phyloP scores from a whole-genome alignment of 768 basidiomycete species.

The Boletus rubescentipes region DNA sequence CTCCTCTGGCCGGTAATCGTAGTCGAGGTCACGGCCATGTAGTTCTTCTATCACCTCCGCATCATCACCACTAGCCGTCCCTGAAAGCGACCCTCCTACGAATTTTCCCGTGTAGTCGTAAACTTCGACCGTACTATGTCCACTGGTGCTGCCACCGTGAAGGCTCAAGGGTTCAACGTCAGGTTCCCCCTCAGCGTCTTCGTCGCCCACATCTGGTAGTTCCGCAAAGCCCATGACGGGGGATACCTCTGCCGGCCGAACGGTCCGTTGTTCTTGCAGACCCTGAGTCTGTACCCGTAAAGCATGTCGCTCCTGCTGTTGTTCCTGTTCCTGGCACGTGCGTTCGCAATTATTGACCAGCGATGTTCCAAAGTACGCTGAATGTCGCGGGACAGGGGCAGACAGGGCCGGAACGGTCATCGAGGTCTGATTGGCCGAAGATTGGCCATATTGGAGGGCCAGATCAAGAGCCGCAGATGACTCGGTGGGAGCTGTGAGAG shows the following conservation, averaged over 20 bases:
- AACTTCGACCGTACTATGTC: constrained; percentile 29
- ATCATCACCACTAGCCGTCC: constrained; percentile 26
- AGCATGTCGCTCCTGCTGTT: constrained; percentile 30
- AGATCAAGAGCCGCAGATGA: constrained; percentile 23
- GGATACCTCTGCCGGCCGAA: constrained; percentile 34
- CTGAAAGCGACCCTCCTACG: constrained; percentile 23
- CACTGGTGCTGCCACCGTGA: constrained; percentile 19
- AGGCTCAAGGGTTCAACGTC: constrained; percentile 30
- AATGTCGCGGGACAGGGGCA: constrained; percentile 35
- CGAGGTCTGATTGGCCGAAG: constrained; percentile 16
- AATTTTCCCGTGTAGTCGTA: constrained; percentile 25
- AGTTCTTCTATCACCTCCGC: constrained; percentile 27
- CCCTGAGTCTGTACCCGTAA: constrained; percentile 33
- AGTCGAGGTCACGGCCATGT: constrained; percentile 23
- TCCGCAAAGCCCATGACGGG: constrained; percentile 32
- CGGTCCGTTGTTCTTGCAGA: constrained; percentile 32
- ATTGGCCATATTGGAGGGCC: constrained; percentile 24
- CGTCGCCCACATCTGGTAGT: constrained; percentile 31
- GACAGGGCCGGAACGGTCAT: constrained; percentile 27
- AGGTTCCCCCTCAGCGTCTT: constrained; percentile 37
- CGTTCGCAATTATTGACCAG: constrained; percentile 34
- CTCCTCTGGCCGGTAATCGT: constrained; percentile 31
- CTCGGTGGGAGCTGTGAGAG: constrained; percentile 20
- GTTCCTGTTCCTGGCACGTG: constrained; percentile 41
- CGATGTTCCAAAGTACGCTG: constrained; percentile 31